phyloP scores from a whole-genome alignment of 177 flowering plant genomes.

The Vitis hybrid region DNA sequence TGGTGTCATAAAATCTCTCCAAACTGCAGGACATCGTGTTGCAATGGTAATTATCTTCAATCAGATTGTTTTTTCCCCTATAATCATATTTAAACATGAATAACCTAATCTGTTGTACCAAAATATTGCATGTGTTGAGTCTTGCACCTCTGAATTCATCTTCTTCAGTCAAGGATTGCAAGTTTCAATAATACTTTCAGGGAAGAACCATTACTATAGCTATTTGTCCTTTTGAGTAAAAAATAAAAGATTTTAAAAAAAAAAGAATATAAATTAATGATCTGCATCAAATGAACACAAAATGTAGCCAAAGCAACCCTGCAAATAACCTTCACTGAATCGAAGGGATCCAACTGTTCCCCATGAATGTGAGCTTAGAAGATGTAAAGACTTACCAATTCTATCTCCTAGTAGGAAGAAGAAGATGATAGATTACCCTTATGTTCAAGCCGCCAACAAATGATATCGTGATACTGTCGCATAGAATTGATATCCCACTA shows the following conservation, averaged over 20 bases:
- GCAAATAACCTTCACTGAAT: background rate
- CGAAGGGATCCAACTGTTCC: background rate
- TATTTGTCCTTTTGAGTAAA: background rate
- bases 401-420: background rate
- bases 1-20: slow-evolving; percentile 59
- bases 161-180: too few species aligned
- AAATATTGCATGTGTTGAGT: background rate
- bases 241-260: background rate
- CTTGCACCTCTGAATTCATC: too few species aligned
- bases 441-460: too few species aligned
- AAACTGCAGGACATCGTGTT: slow-evolving; percentile 72
- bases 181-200: too few species aligned
- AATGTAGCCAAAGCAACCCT: background rate
- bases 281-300: background rate
- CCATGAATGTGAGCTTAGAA: background rate
- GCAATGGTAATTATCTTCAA: slow-evolving; percentile 67
- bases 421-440: background rate
- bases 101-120: background rate
- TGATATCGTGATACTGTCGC: too few species aligned
- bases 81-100: too few species aligned
- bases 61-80: background rate
- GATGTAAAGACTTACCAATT: background rate
- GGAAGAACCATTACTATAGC: background rate
- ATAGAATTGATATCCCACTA: background rate
- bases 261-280: background rate